phyloP scores from a whole-genome alignment of 306 rosid genomes.

The Cicer bijugum region DNA sequence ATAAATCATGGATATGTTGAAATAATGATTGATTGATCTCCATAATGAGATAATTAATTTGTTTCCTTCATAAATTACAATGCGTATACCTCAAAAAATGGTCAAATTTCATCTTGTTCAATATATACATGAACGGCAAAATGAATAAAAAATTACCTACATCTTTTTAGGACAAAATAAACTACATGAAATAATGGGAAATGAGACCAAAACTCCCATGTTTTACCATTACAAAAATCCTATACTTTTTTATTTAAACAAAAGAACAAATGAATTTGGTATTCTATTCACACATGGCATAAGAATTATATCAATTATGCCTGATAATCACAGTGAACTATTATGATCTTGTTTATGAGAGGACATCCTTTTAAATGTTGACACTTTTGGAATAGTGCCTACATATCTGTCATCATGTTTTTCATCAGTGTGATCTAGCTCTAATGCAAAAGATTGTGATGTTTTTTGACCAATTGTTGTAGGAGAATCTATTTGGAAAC shows the following conservation, averaged over 20 bases:
- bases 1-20: too few species aligned
- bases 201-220: constrained; percentile 48
- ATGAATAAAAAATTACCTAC: constrained; percentile 40
- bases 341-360: constrained; percentile 41
- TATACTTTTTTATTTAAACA: constrained; percentile 51
- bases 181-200: constrained; percentile 44
- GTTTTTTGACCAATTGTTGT: constrained; percentile 39
- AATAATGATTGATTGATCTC: too few species aligned
- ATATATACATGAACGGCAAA: constrained; percentile 37
- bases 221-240: background rate
- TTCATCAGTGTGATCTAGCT: constrained; percentile 40
- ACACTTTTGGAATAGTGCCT: constrained; percentile 49
- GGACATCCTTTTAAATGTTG: constrained; percentile 57
- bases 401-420: background rate
- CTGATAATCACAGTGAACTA: too few species aligned
- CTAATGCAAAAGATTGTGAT: constrained; percentile 30
- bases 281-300: constrained; percentile 34
- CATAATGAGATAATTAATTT: background rate
- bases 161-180: background rate
- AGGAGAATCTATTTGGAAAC: constrained; percentile 40
- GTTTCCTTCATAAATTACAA: constrained; percentile 31
- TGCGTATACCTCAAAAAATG: constrained; percentile 45
- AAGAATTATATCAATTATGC: constrained; percentile 19
- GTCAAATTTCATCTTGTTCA: constrained; percentile 36
- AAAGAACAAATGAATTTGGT: constrained; percentile 49